A percentile compares a stretch with the other conserved stretches of the same genome.
Conservation (phyloP, 805 yeast genomes). For the Naumovozyma baii region DNA sequence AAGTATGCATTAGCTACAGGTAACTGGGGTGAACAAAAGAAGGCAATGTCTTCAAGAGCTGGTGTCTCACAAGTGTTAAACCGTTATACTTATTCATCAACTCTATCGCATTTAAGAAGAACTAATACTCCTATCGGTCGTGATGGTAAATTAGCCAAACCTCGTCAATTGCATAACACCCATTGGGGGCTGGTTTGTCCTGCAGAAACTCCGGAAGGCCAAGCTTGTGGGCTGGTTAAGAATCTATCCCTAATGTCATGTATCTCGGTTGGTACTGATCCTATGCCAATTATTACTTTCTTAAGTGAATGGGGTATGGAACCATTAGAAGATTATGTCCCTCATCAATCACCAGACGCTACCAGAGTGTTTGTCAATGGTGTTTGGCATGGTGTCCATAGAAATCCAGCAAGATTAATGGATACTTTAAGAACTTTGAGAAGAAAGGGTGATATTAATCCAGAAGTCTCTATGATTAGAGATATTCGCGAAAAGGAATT, state of each 20-base stretch:
- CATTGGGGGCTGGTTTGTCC: slow-evolving; percentile 99
- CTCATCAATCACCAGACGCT: slow-evolving; percentile 81
- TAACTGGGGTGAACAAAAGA: slow-evolving; percentile 99
- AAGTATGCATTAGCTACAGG: slow-evolving; percentile 98
- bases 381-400: slow-evolving; percentile 98
- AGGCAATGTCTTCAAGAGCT: slow-evolving; percentile 96
- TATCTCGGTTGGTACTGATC: slow-evolving; percentile 95
- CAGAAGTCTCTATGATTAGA: slow-evolving; percentile 93
- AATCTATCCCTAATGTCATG: slow-evolving; percentile 94
- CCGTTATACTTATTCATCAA: slow-evolving; percentile 97
- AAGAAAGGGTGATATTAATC: slow-evolving; percentile 89
- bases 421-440: slow-evolving; percentile 85
- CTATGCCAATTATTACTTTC: slow-evolving; percentile 85
- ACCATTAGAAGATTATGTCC: slow-evolving; percentile 90
- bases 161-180: slow-evolving; percentile 97
- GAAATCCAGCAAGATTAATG: slow-evolving; percentile 88
- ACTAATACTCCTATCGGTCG: slow-evolving; percentile 98
- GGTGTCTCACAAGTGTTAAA: slow-evolving; percentile 98
- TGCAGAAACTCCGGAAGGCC: slow-evolving; percentile 99
- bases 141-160: slow-evolving; percentile 97
- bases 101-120: slow-evolving; percentile 95
- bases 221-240: slow-evolving; percentile 98
- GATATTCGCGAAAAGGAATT: slow-evolving; percentile 95
- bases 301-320: slow-evolving; percentile 99
- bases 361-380: slow-evolving; percentile 96